Conservation (phyloP, 139 green algal genomes). For the Tetradesmus lagerheimii region DNA sequence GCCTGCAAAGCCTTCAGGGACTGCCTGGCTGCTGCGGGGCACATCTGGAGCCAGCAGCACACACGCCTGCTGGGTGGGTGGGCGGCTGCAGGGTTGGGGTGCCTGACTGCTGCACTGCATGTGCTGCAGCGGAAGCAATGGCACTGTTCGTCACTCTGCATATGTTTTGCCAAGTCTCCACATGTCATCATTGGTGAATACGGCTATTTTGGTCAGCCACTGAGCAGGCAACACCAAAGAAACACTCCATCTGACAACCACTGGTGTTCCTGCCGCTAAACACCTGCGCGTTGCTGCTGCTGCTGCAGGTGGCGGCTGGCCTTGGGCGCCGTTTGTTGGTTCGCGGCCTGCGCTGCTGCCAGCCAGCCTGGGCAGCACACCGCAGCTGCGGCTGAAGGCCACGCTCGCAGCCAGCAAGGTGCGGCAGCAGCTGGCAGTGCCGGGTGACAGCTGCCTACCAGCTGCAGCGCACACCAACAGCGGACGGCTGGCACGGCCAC, state of each 20-base stretch:
- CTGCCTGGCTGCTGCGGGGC: not conserved
- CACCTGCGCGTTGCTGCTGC: not conserved
- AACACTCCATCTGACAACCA: not conserved
- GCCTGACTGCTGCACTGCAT: not conserved
- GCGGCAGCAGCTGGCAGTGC: not conserved
- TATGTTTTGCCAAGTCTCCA: no score
- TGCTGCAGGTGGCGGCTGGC: conserved; percentile 13
- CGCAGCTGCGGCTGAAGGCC: not conserved
- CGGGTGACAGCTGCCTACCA: no score
- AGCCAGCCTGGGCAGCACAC: not conserved
- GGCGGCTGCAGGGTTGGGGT: no score
- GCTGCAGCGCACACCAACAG: no score
- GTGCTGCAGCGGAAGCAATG: not conserved
- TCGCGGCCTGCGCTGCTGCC: not conserved
- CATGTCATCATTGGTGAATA: no score
- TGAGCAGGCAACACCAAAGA: not conserved
- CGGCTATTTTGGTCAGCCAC: not conserved
- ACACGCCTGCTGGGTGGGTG: not conserved
- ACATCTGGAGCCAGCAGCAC: not conserved
- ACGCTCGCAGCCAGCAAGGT: not conserved
- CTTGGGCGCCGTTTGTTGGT: not conserved
- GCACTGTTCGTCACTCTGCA: no score
- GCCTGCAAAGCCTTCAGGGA: not conserved
- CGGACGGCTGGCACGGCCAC: not conserved
- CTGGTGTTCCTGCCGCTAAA: not conserved